Conservation (phyloP, 202 grass and related monocot genomes). For the Schoenoplectus triqueter region DNA sequence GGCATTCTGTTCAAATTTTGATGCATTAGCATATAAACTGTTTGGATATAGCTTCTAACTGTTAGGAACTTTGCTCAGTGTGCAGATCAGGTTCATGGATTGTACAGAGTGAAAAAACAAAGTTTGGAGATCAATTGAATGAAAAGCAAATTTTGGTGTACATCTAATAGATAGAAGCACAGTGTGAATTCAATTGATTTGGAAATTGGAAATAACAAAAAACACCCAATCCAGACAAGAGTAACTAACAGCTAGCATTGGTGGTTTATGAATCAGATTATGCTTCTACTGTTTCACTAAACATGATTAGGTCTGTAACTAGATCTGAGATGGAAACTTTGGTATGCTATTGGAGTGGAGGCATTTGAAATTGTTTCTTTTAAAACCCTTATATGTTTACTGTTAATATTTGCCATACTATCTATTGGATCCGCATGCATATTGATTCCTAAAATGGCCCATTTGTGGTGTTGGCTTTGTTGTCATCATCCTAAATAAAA, state of each 20-base stretch:
- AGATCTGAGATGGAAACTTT: slow-evolving; percentile 16
- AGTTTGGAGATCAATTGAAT: neutral
- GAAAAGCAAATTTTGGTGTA: neutral
- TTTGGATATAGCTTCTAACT: neutral
- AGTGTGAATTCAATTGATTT: neutral
- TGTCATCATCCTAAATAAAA: neutral
- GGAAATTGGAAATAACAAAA: neutral
- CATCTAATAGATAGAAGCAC: neutral
- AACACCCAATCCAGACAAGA: neutral
- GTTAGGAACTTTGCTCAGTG: neutral
- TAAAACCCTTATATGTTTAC: neutral
- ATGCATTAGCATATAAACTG: slow-evolving; percentile 4
- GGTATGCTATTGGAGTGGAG: neutral
- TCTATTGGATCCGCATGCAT: too few relatives aligned
- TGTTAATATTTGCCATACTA: neutral
- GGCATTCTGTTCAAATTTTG: slow-evolving; percentile 62
- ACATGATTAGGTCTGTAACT: neutral
- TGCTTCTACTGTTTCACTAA: neutral
- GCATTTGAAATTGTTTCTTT: neutral
- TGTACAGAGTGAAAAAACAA: neutral
- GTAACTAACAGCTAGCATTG: neutral
- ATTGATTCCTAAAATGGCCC: neutral
- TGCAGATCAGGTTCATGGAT: neutral
- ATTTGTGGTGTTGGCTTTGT: neutral
- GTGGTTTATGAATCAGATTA: neutral